phyloP scores from a whole-genome alignment of 768 basidiomycete genomes.

The Suillus americanus region DNA sequence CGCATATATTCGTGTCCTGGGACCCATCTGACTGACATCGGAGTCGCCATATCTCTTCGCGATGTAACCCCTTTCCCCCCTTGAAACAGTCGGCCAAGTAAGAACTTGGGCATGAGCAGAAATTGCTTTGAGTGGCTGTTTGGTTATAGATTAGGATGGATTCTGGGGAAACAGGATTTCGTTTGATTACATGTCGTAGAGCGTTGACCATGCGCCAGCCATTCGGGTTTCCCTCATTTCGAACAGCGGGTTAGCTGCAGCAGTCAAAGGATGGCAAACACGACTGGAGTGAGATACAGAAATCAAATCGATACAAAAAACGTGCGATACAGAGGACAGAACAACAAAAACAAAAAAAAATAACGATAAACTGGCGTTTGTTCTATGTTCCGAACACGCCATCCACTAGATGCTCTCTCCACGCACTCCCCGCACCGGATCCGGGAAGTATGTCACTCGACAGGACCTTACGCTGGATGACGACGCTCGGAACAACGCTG shows the following conservation, averaged over 20 bases:
- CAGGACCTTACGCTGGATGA: constrained; percentile 61
- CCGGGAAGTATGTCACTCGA: constrained; percentile 53
- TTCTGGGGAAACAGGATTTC: no score
- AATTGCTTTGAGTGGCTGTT: no score
- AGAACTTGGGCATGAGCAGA: no score
- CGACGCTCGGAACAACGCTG: constrained; percentile 66
- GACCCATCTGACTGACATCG: no score
- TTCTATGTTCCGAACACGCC: constrained; percentile 40
- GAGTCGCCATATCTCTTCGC: no score
- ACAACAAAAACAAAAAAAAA: not conserved
- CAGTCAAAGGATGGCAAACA: not conserved
- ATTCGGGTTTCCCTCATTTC: not conserved
- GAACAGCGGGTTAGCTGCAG: no score
- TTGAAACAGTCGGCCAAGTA: no score
- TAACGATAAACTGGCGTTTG: not conserved
- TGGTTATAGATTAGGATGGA: no score
- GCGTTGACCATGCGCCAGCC: not conserved
- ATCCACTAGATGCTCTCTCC: constrained; percentile 50
- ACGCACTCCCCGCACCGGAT: constrained; percentile 12
- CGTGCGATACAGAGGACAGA: not conserved
- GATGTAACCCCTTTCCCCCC: no score
- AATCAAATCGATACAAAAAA: not conserved
- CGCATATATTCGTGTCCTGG: no score
- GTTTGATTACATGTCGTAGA: no score
- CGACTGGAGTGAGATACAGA: not conserved